Conservation (phyloP, 495 filamentous ascomycete genomes). For the Elasticomyces elasticus region DNA sequence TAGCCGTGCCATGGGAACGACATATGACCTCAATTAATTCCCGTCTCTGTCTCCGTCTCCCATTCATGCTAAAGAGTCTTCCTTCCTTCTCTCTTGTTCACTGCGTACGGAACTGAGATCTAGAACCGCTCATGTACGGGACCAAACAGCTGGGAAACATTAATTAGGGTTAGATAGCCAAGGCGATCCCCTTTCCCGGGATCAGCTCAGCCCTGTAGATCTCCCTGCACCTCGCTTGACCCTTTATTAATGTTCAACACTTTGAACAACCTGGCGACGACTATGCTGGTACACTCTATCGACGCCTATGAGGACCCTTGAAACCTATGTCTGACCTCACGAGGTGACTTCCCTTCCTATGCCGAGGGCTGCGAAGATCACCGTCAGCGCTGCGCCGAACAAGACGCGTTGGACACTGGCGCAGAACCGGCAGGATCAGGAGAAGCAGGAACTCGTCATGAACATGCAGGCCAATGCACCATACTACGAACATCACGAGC, state of each 20-base stretch:
- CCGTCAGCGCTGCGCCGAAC: neutral
- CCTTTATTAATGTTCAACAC: neutral
- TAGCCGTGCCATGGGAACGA: too few species aligned
- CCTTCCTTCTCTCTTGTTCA: too few species aligned
- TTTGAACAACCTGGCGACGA: neutral
- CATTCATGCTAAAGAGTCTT: too few species aligned
- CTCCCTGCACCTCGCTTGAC: too few species aligned
- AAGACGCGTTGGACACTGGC: constrained; percentile 10
- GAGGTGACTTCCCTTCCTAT: neutral
- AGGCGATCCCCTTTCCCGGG: too few species aligned
- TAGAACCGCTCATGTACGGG: too few species aligned
- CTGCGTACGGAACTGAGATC: too few species aligned
- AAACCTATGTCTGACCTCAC: neutral
- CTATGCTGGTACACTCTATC: neutral
- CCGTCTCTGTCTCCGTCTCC: too few species aligned
- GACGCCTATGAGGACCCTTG: neutral
- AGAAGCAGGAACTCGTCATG: neutral
- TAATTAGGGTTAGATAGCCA: too few species aligned
- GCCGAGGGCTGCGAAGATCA: constrained; percentile 2
- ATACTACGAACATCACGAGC: constrained; percentile 5
- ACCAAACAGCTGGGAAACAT: too few species aligned
- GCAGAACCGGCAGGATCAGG: neutral
- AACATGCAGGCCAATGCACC: constrained; percentile 11
- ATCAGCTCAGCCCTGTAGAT: too few species aligned
- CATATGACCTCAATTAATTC: too few species aligned